phyloP scores from a whole-genome alignment of 768 basidiomycete species.

The Nidularia pulvinata region DNA sequence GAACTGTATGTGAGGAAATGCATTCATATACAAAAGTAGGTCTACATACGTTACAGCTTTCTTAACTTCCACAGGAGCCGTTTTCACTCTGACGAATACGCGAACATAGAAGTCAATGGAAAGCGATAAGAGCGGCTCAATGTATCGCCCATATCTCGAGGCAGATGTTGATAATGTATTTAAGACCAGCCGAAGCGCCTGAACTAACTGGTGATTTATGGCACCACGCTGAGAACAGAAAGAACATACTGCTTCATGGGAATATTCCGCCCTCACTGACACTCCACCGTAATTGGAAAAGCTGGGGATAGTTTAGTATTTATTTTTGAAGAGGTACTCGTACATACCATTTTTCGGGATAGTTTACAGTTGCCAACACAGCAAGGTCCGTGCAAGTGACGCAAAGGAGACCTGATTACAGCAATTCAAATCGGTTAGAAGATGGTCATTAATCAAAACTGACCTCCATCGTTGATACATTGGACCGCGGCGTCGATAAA shows the following conservation, averaged over 20 bases:
- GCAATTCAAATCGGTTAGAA: conserved; percentile 1
- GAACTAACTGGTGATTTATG: conserved; percentile 3
- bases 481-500: conserved; percentile 97
- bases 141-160: conserved; percentile 88
- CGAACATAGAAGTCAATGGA: conserved; percentile 99
- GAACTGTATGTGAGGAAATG: neutral
- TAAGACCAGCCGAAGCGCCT: conserved; percentile 93
- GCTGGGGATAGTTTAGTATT: conserved; percentile 34
- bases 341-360: conserved; percentile 91
- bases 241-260: conserved; percentile 81
- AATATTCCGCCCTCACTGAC: conserved; percentile 90
- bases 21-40: neutral
- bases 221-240: neutral
- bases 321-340: neutral
- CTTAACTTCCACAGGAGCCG: conserved; percentile 84
- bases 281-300: conserved; percentile 96
- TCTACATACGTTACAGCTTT: conserved; percentile 66
- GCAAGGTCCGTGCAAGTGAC: conserved; percentile 97
- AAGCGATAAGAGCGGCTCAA: conserved; percentile 85
- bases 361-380: conserved; percentile 92
- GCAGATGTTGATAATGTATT: conserved; percentile 86
- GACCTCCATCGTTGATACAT: conserved; percentile 84
- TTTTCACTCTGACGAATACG: conserved; percentile 79
- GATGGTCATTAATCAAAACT: conserved; percentile 10
- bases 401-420: conserved; percentile 73